Evolutionary conservation across 805 yeast genomes (phyloP), one percentile per base, ranked within the genome.

Genomic region (Spathaspora girioi): DNA sequence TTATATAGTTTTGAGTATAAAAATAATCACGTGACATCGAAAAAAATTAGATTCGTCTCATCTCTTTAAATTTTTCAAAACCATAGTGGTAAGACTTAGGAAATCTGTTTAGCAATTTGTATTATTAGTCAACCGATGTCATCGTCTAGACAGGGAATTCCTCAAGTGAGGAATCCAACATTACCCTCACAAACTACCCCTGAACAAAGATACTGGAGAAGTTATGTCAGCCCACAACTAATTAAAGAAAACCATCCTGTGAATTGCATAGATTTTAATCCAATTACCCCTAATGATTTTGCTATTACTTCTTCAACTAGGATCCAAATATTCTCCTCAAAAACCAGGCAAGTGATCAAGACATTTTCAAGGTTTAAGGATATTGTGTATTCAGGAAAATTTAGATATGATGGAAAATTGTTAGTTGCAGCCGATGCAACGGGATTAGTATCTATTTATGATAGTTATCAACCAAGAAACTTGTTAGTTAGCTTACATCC

Each of bases 341-440:
- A 89, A 67, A 94, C 98, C 0, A 80, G 97, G 61, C 96, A 90
- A 64, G 97, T 92, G 3, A 76, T 83, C 40, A 89, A 89, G 70
- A 91, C 97, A 0, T 88, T 91, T 58, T 79, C 84, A 3, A 71
- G 97, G 56, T 94, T 94, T 70, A 91, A 89, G 64, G 98, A 93
- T 61, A 84, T 92, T 0, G 99, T 91, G 0, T 90, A 89, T 64
- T 82, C 90, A 31, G 98, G 97, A 45, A 96, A 91, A 66, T 93
- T 85, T 68, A 80, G 98, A 62, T 80, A 80, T 51, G 99, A 94
- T 65, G 99, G 99, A 50, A 88, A 89, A 64, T 78, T 94, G 45
- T 68, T 94, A 27, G 96, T 87, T 18, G 97, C 97, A 4, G 96
- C 97, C 61, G 99, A 94, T 71, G 97, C 96, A 12, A 83, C 94